These are phyloP conservation scores for Emergomyces orientalis DNA, from an alignment of 2,329 filamentous ascomycete genomes.

Conservation along the genomic window DNA sequence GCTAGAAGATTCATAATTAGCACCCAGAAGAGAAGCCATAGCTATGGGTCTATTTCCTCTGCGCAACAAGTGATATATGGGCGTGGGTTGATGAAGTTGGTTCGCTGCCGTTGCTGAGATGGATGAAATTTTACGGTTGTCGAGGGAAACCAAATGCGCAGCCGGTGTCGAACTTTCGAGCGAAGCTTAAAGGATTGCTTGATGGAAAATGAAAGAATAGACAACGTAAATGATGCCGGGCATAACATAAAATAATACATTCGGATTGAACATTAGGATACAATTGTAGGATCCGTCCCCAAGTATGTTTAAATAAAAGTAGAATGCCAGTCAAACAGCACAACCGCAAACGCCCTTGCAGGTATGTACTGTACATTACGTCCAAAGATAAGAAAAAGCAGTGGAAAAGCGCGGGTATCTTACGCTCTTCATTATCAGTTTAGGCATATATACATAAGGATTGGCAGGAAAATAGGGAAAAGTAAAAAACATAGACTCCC, in stretches of 20 bases:
- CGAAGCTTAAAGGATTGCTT: not conserved
- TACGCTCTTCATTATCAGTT: constrained; percentile 32
- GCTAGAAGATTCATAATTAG: constrained; percentile 37
- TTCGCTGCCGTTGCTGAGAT: not conserved
- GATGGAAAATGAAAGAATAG: not conserved
- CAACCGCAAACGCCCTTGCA: not conserved
- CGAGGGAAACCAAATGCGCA: not conserved
- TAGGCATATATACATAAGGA: constrained; percentile 30
- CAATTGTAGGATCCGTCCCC: not conserved
- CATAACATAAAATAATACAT: not conserved
- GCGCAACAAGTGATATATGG: not conserved
- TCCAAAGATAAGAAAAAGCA: not conserved
- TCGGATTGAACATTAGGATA: not conserved
- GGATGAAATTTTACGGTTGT: constrained; percentile 3
- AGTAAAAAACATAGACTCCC: constrained; percentile 9
- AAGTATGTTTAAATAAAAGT: not conserved
- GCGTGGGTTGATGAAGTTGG: not conserved
- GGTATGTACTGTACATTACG: too few relatives aligned
- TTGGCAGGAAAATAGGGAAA: constrained; percentile 15
- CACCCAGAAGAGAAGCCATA: constrained; percentile 39
- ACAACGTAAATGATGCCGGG: not conserved
- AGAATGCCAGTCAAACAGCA: not conserved
- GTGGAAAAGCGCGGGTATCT: constrained; percentile 21
- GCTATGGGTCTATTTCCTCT: constrained; percentile 1
- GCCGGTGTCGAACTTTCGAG: not conserved